Evolutionary conservation across 768 basidiomycete genomes (phyloP), one percentile per base, ranked within the genome.

Genomic region (Tricholoma hemisulphureum): DNA sequence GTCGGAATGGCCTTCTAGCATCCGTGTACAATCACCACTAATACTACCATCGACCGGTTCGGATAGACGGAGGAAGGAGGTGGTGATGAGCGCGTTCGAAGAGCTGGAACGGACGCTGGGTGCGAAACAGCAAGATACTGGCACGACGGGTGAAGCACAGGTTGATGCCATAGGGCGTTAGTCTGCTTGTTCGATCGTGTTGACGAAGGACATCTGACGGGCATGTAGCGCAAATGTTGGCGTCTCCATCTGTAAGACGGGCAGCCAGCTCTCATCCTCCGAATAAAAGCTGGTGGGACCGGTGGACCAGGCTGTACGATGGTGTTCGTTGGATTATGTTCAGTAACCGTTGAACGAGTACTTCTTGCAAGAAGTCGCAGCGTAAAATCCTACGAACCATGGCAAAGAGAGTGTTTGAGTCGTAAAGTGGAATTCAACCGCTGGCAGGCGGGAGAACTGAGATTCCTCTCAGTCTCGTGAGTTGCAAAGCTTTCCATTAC

Each of bases 71-170:
- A 69, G 67, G 49, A 73, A 71, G 53, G 69, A 71, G 10, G 77
- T 75, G 2, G 74, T 80, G n/a, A 59, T 86, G 51, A 82, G 71
- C 61, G 88, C 87, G 13, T 93, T 93, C 66, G 85, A 89, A 62
- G 84, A 87, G 71, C 75, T 91, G 75, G 90, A 91, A 64, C 74
- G 77, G 60, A 64, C 75, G 10, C 70, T 92, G 61, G 69, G 73
- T 65, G 74, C 73, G 69, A 88, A 83, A 65, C 77, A 73, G 31
- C 64, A 65, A 57, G 51, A 55, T 45, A 21, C 56, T 58, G n/a
- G n/a, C n/a, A 49, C 45, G 26, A 29, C 60, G 43, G 26, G 18
- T 29, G 7, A 29, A 18, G 26, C 9, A 18, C 26, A 13, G n/a
- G 16, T 18, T 29, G 46, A 49, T 49, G n/a, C 28, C 24, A 50